Conservation (phyloP, 1,284 basidiomycete genomes). For the Neolentinus lepideus region DNA sequence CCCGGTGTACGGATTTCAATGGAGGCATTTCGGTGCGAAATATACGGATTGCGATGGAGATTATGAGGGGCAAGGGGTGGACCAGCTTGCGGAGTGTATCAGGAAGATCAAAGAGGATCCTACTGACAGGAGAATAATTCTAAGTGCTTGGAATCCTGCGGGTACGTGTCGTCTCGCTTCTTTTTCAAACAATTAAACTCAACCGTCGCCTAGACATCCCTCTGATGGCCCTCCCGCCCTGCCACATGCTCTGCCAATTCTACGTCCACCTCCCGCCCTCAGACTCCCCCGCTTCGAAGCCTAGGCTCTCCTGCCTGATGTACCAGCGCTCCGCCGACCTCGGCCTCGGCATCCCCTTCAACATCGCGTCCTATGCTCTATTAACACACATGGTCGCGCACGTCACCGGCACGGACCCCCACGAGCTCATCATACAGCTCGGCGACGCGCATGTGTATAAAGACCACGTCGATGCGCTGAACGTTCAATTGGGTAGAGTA, state of each 20-base stretch:
- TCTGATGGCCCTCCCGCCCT: constrained; percentile 94
- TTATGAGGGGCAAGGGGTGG: constrained; percentile 88
- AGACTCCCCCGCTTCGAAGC: constrained; percentile 42
- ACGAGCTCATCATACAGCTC: constrained; percentile 88
- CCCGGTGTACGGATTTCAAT: constrained; percentile 98
- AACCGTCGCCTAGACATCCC: constrained; percentile 62
- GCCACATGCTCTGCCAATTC: constrained; percentile 99
- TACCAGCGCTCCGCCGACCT: constrained; percentile 97
- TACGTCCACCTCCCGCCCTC: constrained; percentile 80
- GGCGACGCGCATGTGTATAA: constrained; percentile 96
- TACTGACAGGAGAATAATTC: constrained; percentile 91
- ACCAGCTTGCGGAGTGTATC: constrained; percentile 87
- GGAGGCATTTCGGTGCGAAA: constrained; percentile 94
- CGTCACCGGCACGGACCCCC: constrained; percentile 81
- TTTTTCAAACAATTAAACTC: background rate
- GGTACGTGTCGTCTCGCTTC: constrained; percentile 41
- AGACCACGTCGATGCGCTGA: constrained; percentile 86
- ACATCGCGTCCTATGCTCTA: constrained; percentile 96
- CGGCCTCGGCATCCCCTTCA: constrained; percentile 96
- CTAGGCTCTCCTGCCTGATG: constrained; percentile 90
- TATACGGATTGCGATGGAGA: constrained; percentile 80
- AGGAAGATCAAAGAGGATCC: constrained; percentile 90
- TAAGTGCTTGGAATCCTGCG: constrained; percentile 97
- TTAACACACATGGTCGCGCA: constrained; percentile 96
- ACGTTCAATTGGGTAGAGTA: constrained; percentile 73